Percentiles rank a stretch among this genome's conserved stretches.
These are phyloP conservation scores for Metschnikowia hibisci DNA, from an alignment of 805 yeast genomes.

Conservation along the genomic window DNA sequence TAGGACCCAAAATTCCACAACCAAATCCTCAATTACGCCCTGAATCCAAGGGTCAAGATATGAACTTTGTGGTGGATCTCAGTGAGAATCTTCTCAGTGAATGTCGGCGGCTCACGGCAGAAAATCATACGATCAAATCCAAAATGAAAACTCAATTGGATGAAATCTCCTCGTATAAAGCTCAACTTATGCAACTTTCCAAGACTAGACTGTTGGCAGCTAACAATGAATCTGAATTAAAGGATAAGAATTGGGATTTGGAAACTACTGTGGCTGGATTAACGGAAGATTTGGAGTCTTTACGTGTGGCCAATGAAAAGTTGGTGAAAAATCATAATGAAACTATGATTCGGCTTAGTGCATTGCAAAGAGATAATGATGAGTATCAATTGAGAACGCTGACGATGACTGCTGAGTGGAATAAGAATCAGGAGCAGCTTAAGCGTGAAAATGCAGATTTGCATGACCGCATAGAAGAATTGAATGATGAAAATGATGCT, in stretches of 20 bases:
- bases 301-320: slow-evolving; percentile 39
- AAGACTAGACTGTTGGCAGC: slow-evolving; percentile 32
- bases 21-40: slow-evolving; percentile 36
- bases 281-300: slow-evolving; percentile 40
- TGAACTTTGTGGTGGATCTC: slow-evolving; percentile 68
- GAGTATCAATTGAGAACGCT: slow-evolving; percentile 38
- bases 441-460: slow-evolving; percentile 45
- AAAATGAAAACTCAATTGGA: slow-evolving; percentile 41
- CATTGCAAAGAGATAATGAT: slow-evolving; percentile 48
- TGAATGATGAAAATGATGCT: slow-evolving; percentile 68
- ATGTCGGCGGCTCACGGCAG: slow-evolving; percentile 67
- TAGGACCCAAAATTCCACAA: slow-evolving; percentile 14
- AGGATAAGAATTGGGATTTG: slow-evolving; percentile 63
- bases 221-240: slow-evolving; percentile 45
- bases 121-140: slow-evolving; percentile 46
- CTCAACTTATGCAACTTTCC: slow-evolving; percentile 32
- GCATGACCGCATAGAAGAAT: slow-evolving; percentile 49
- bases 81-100: slow-evolving; percentile 69
- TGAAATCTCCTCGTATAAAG: slow-evolving; percentile 38
- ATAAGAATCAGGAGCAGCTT: slow-evolving; percentile 32
- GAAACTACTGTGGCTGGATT: slow-evolving; percentile 49
- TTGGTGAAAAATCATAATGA: slow-evolving; percentile 32
- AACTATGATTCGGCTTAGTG: slow-evolving; percentile 24
- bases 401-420: slow-evolving; percentile 37
- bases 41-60: slow-evolving; percentile 53